A percentile compares a stretch with the other conserved stretches of the same genome.
Conservation (phyloP, 2,329 filamentous ascomycete species). For the Xylaria sp. region DNA sequence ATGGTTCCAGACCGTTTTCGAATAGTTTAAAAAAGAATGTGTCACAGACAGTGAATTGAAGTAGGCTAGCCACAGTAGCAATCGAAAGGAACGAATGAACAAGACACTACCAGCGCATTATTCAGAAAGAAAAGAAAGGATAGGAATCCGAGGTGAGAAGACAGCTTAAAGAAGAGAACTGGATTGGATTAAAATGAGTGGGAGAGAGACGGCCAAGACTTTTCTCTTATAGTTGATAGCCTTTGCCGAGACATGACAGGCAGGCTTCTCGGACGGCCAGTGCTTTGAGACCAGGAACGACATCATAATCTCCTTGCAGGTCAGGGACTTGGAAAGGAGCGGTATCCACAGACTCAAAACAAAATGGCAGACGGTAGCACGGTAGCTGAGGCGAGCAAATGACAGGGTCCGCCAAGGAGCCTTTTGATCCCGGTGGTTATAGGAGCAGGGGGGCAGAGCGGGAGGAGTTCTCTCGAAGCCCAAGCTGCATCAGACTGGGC, state of each 20-base stretch:
- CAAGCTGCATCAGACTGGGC: conserved; percentile 40
- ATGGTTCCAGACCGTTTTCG: conserved; percentile 64
- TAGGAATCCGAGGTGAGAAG: conserved; percentile 45
- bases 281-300: conserved; percentile 46
- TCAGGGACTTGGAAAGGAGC: conserved; percentile 47
- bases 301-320: conserved; percentile 45
- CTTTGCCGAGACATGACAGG: conserved; percentile 39
- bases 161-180: conserved; percentile 47
- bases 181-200: conserved; percentile 43
- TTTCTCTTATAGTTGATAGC: conserved; percentile 54
- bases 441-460: conserved; percentile 35
- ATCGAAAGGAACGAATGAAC: conserved; percentile 61
- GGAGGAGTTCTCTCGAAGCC: conserved; percentile 40
- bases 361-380: conserved; percentile 49
- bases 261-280: conserved; percentile 43
- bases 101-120: conserved; percentile 61
- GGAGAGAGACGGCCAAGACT: conserved; percentile 54
- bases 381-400: conserved; percentile 48
- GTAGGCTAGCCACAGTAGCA: conserved; percentile 51
- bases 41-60: conserved; percentile 57
- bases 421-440: conserved; percentile 29
- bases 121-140: conserved; percentile 53
- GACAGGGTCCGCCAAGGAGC: conserved; percentile 47
- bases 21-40: conserved; percentile 56
- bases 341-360: conserved; percentile 58